Base-by-base conservation (phyloP, 768 basidiomycete genomes). In the Mycena indigotica region DNA sequence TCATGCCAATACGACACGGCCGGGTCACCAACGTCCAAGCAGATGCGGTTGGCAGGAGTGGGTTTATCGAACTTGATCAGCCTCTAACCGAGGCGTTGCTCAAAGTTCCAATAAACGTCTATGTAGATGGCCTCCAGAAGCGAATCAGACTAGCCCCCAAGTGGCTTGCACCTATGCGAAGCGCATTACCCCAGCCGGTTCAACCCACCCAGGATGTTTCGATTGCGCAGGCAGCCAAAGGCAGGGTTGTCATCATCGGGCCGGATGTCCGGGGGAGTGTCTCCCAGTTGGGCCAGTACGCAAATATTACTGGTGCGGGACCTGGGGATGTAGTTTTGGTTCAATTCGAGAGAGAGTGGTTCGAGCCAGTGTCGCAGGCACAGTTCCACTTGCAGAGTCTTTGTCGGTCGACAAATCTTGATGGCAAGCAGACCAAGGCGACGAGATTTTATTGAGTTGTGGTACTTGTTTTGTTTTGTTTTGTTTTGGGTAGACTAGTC, bases 81-180 rank as follows among this genome's bases (percentile, higher is more conserved):
- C 46, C 46, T 23, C 25, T 48, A 6, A 24, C 10, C 15, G 46
- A 48, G 21, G 25, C 46, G 25, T 24, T 26, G 46, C 19, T 48
- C 6, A 48, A 48, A 26, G 46, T 28, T 10, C 46, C 46, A 4
- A 5, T 48, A 13, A 48, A 48, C 46, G 46, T 48, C 23, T 48
- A 48, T n/a, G 46, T 48, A 23, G 46, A 48, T n/a, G 46, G 46
- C 24, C 25, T 48, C 5, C 46, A 48, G 25, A 48, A 48, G n/a
- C 46, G 46, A 13, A 48, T 48, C 5, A 23, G 46, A 28, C 46
- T 48, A 24, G 21, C 46, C 24, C 46, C 46, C 13, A 48, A 48
- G 19, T 48, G 46, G 46, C 25, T 48, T 13, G 46, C 46, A 28
- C 46, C 46, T 12, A 48, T 48, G 46, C 46, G 46, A 10, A 48